Evolutionary conservation across 345 rosid genomes (phyloP).

Genomic region (Pistacia integerrima): DNA sequence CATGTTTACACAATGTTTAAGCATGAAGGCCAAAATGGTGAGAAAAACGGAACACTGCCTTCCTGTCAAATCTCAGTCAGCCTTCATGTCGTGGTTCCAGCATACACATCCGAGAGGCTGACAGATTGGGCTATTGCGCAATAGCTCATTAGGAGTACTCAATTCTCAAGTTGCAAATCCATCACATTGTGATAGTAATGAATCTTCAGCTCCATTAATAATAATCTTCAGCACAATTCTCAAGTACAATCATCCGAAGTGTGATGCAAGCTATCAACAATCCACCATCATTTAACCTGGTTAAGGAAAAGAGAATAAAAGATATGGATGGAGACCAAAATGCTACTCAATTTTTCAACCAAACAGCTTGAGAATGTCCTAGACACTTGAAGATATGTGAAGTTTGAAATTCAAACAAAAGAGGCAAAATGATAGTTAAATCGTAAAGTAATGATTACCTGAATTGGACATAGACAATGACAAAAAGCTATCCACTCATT

Average conservation of each 20-base stretch:
- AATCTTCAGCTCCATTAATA: not conserved
- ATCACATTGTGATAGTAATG: not conserved
- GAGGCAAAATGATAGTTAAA: not conserved
- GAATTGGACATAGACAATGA: conserved; percentile 4
- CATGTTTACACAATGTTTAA: not conserved
- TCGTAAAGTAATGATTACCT: conserved; percentile 23
- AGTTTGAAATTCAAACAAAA: not conserved
- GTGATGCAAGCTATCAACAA: not conserved
- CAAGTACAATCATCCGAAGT: not conserved
- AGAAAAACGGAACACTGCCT: not conserved
- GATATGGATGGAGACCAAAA: not conserved
- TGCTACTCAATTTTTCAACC: not conserved
- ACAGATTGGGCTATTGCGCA: not conserved
- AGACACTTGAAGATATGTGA: not conserved
- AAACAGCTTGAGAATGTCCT: no score
- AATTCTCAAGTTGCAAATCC: conserved; percentile 2
- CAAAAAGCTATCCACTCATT: not conserved
- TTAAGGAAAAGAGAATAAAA: not conserved
- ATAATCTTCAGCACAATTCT: no score
- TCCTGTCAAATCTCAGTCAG: not conserved
- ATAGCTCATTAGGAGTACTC: not conserved
- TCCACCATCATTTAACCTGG: conserved; percentile 2
- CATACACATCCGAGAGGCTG: not conserved
- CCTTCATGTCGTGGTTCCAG: not conserved
- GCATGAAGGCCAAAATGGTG: not conserved